Evolutionary conservation across 768 basidiomycete genomes (phyloP).

Genomic region (Mycena epipterygia): DNA sequence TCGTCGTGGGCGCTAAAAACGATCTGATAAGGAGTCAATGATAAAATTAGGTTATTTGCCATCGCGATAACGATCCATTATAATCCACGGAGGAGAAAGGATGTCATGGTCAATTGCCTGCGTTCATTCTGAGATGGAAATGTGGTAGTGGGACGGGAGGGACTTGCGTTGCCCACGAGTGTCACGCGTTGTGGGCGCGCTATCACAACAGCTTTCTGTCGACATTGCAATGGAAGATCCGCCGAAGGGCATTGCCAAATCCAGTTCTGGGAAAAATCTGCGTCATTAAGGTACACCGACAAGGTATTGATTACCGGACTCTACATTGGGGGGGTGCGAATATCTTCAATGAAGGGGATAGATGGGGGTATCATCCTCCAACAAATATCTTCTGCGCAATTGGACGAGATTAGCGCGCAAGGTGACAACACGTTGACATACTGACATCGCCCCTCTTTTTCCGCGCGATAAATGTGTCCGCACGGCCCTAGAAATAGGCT

Average conservation of each 20-base stretch:
- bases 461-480: neutral
- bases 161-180: neutral
- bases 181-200: neutral
- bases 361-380: too few species aligned
- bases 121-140: too few species aligned
- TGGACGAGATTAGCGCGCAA: too few species aligned
- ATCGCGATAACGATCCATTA: neutral
- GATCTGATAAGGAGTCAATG: slow-evolving; percentile 19
- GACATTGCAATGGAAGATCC: too few species aligned
- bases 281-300: too few species aligned
- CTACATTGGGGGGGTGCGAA: too few species aligned
- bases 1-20: neutral
- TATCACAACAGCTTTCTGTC: neutral
- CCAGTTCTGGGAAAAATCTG: too few species aligned
- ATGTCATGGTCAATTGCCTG: too few species aligned
- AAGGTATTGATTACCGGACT: too few species aligned
- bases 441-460: neutral
- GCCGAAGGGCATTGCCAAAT: too few species aligned
- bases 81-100: neutral
- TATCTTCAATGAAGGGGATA: too few species aligned
- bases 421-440: neutral
- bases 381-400: neutral
- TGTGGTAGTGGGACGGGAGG: neutral
- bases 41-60: neutral
- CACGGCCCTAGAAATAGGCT: neutral